Evolutionary conservation across 2,329 filamentous ascomycete species (phyloP), one percentile per base, ranked within the genome.

Genomic region (Hypoxylon sp.): DNA sequence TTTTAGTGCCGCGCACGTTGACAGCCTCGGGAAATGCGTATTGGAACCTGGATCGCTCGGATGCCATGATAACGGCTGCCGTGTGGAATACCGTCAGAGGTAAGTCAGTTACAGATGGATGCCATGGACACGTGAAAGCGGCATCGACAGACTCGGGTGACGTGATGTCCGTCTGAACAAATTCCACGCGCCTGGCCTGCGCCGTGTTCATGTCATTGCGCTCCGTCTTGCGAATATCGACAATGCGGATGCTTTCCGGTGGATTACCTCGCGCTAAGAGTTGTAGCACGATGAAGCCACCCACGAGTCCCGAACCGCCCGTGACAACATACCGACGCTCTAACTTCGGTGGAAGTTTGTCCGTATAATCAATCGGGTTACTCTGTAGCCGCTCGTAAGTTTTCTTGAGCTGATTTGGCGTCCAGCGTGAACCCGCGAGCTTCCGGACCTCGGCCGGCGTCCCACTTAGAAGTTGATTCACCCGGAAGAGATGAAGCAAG

Each of bases 11-110:
- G 6, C 61, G 63, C 16, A 81, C 71, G 53, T 84, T 84, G 44
- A 82, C 78, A 12, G 69, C 66, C 37, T 71, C 71, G 44, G 73
- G 73, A 17, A 75, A 73, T 16, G 70, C 64, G 55, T 82, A 79
- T 21, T 78, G 69, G 21, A 71, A 65, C 34, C 64, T 61, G 38
- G 73, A 71, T 5, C 80, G 75, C 46, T 83, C 80, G 11, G 71
- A 73, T 0, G 78, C 74, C 7, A 78, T 70, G 50, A 84, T 82
- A 4, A 75, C 71, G 1, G 80, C 81, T 2, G 80, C 81, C 0
- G 77, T 82, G 67, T 84, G 81, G 60, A 80, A 82, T 9, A 84
- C 80, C 1, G 80, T 82, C 16, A 84, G 66, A 1, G 80, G 79
- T 3, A 77, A 69, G 3, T 65, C 35, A 4, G 74, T 69, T 4